Percentiles rank a stretch among this genome's conserved stretches.
Conservation (phyloP, 371 early-diverging fungal genomes). For the Rhizomucor miehei region DNA sequence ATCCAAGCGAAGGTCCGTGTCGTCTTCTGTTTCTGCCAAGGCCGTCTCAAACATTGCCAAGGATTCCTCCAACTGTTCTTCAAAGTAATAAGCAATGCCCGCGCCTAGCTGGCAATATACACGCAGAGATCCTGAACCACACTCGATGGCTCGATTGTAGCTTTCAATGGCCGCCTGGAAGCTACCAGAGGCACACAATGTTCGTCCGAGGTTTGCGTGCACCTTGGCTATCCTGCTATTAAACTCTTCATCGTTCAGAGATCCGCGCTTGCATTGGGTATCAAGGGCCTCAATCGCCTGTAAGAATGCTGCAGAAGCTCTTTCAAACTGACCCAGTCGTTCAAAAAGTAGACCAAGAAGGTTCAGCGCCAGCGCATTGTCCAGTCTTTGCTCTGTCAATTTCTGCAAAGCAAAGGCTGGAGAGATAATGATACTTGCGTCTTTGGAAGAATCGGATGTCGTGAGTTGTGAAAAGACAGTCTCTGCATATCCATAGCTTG, state of each 20-base stretch:
- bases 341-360: conserved; percentile 78
- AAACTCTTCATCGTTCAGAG: conserved; percentile 16
- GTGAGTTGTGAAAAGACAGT: conserved; percentile 46
- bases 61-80: conserved; percentile 62
- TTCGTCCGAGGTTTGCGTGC: conserved; percentile 62
- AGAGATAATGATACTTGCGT: conserved; percentile 31
- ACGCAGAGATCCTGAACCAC: conserved; percentile 21
- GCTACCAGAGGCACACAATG: conserved; percentile 51
- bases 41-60: conserved; percentile 73
- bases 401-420: conserved; percentile 74
- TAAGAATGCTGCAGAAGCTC: conserved; percentile 66
- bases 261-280: conserved; percentile 20
- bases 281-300: conserved; percentile 55
- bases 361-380: conserved; percentile 65
- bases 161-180: conserved; percentile 48
- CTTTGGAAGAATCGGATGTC: conserved; percentile 1
- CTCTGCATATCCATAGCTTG: conserved; percentile 70
- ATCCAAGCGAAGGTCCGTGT: conserved; percentile 52
- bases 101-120: conserved; percentile 63
- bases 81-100: conserved; percentile 79
- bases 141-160: conserved; percentile 37
- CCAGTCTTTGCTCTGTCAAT: conserved; percentile 61
- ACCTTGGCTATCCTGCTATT: conserved; percentile 32
- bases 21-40: conserved; percentile 49
- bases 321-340: conserved; percentile 61